Percentiles rank a stretch among this genome's conserved stretches.
phyloP scores from a whole-genome alignment of 495 filamentous ascomycete species.

The Penicillium subrubescens region DNA sequence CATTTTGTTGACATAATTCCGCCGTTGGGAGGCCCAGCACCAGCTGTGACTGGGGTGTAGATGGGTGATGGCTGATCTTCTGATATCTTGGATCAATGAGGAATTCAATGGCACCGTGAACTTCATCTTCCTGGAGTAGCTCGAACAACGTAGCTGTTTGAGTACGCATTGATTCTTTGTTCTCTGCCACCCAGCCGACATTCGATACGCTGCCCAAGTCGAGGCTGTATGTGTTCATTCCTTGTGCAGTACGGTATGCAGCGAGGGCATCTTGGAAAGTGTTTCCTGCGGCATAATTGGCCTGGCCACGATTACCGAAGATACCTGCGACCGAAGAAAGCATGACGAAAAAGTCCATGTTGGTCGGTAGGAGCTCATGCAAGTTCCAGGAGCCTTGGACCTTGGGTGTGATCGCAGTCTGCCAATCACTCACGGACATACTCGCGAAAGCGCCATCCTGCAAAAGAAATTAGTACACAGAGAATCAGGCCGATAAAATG shows the following conservation, averaged over 20 bases:
- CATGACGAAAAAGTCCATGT: slow-evolving; percentile 41
- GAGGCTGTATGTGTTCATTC: slow-evolving; percentile 43
- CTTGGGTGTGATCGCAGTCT: slow-evolving; percentile 26
- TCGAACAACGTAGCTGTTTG: slow-evolving; percentile 25
- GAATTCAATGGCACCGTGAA: slow-evolving; percentile 34
- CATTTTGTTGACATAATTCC: slow-evolving; percentile 26
- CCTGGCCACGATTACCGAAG: slow-evolving; percentile 48
- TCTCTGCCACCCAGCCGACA: slow-evolving; percentile 55
- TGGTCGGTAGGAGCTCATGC: slow-evolving; percentile 19
- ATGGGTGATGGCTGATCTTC: not conserved
- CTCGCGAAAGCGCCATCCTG: slow-evolving; percentile 41
- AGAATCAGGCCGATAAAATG: not conserved
- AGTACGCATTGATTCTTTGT: slow-evolving; percentile 18
- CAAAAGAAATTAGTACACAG: slow-evolving; percentile 1
- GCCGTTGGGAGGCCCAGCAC: slow-evolving; percentile 28
- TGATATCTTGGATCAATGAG: slow-evolving; percentile 26
- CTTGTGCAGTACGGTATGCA: slow-evolving; percentile 28
- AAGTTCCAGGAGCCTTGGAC: slow-evolving; percentile 35
- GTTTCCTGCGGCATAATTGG: slow-evolving; percentile 58
- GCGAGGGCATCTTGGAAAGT: slow-evolving; percentile 47
- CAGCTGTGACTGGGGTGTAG: slow-evolving; percentile 16
- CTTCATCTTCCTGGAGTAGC: slow-evolving; percentile 30
- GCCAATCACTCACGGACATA: slow-evolving; percentile 40
- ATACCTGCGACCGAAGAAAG: slow-evolving; percentile 41
- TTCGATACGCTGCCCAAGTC: slow-evolving; percentile 58